Evolutionary conservation across 1,139 yeast species (phyloP).

Genomic region (Meyerozyma athensensis): DNA sequence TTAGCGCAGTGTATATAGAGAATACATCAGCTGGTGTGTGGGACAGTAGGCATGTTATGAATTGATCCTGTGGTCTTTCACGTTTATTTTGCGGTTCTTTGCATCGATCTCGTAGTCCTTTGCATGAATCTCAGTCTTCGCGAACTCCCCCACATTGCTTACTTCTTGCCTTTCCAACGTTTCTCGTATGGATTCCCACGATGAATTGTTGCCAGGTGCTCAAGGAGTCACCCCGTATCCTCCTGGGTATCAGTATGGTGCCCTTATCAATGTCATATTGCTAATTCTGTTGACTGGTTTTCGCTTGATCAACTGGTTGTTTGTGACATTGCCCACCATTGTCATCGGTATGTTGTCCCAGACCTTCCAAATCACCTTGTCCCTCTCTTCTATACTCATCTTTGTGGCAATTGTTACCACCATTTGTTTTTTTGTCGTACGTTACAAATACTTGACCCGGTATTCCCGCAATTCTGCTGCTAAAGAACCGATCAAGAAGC

Average conservation of each 20-base stretch:
- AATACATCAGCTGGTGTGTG: not conserved
- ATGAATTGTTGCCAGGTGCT: too few relatives aligned
- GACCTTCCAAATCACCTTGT: conserved; percentile 29
- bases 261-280: not conserved
- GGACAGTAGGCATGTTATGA: not conserved
- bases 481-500: conserved; percentile 7
- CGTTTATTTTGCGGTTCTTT: too few relatives aligned
- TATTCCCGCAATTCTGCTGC: conserved; percentile 27
- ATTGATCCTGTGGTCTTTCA: too few relatives aligned
- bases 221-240: too few relatives aligned
- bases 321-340: conserved; percentile 18
- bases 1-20: conserved; percentile 19
- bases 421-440: conserved; percentile 26
- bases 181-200: too few relatives aligned
- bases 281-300: conserved; percentile 1
- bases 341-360: conserved; percentile 23
- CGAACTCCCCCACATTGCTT: too few relatives aligned
- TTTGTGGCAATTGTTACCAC: conserved; percentile 17
- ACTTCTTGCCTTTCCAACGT: too few relatives aligned
- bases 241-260: not conserved
- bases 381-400: conserved; percentile 30
- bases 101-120: too few relatives aligned
- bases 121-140: too few relatives aligned
- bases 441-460: conserved; percentile 36
- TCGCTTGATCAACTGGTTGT: conserved; percentile 3